Evolutionary conservation across 2,329 filamentous ascomycete genomes (phyloP).

Genomic region (Leptographium lundbergii): DNA sequence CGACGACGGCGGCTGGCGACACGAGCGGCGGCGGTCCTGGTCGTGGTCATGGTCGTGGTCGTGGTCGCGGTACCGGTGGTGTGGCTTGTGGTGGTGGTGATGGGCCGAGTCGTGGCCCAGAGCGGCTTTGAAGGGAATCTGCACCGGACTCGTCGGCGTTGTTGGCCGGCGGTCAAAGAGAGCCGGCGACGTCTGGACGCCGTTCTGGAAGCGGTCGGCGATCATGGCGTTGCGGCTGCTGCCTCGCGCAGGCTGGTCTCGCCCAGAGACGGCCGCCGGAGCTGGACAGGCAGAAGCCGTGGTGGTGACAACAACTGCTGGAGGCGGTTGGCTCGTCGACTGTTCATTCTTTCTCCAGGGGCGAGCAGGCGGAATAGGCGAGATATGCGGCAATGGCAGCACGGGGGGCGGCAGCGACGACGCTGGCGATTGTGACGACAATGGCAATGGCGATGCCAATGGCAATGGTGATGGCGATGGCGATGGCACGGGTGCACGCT

Average conservation of each 20-base stretch:
- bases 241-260: neutral
- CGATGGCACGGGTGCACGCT: too few species aligned
- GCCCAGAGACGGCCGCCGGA: neutral
- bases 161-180: constrained; percentile 17
- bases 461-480: too few species aligned
- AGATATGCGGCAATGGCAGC: too few species aligned
- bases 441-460: neutral
- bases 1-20: neutral
- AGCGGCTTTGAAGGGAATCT: constrained; percentile 36
- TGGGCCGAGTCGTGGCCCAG: constrained; percentile 22
- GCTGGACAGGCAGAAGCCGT: neutral
- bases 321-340: neutral
- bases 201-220: neutral
- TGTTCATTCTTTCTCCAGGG: constrained; percentile 18
- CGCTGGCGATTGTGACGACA: neutral
- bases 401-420: constrained; percentile 8
- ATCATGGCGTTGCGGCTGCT: neutral
- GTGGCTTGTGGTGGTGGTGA: constrained; percentile 20
- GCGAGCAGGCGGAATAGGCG: too few species aligned
- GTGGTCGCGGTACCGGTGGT: constrained; percentile 19
- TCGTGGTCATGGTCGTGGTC: constrained; percentile 4
- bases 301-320: neutral
- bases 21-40: neutral
- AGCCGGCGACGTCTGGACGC: neutral
- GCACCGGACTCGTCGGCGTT: constrained; percentile 37